Base-by-base conservation (phyloP, 179 eudicot genomes). In the Gypsophila paniculata region DNA sequence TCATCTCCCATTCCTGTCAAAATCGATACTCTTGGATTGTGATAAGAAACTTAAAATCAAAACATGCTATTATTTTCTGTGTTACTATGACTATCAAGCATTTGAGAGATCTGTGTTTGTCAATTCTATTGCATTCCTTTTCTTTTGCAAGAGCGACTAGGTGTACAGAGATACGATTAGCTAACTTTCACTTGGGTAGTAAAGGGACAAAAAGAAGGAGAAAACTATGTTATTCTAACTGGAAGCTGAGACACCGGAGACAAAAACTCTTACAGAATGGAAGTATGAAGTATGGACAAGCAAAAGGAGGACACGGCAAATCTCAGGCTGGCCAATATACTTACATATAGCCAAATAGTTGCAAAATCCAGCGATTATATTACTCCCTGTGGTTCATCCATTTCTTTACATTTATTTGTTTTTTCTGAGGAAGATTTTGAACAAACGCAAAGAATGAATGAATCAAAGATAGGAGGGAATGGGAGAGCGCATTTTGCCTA, bases 1-100 rank as follows among this genome's bases (percentile, higher is more conserved):
- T 86, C 91, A 87, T 87, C 80, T 92, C 99, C 98, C 97, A 92
- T 67, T 92, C 99, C 98, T 95, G 86, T 61, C 67, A 80, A 78
- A 49, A 54, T 6, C 69, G 78, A 42, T 67, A 52, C 26, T 61
- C 8, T 58, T 64, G 21, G 54, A 63, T 21, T 54, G 23, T 21
- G 19, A 9, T 26, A 12, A 13, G 62, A 57, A 46, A 48, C 60
- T 66, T 29, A 6, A 32, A 15, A 76, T 9, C 3, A 18, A 55
- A 57, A 58, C n/a, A 21, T 22, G 14, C 46, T 22, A 17, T 36
- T 18, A 0, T 62, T 36, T 62, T 12, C 10, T 62, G 14, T 34
- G 67, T 17, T n/a, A 34, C 67, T 36, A 34, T 62, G 48, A 29
- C 19, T 34, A 61, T 61, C 25, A 57, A 48, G 55, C 29, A 22